phyloP scores from a whole-genome alignment of 2,329 filamentous ascomycete species.

The Cordyceps tenuipes region DNA sequence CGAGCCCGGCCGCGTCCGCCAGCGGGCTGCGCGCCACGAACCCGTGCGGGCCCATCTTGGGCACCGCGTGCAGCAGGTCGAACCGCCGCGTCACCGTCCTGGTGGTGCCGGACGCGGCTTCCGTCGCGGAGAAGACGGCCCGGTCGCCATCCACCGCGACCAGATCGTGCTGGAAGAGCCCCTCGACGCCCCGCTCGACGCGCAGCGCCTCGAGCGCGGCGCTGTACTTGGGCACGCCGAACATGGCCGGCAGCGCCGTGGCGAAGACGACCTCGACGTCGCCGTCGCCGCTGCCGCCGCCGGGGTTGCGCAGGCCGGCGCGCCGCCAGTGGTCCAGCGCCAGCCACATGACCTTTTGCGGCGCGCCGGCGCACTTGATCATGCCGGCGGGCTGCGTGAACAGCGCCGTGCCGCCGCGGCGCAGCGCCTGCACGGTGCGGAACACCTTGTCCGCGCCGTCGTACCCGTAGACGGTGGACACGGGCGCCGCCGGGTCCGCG shows the following conservation, averaged over 20 bases:
- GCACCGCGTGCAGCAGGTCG: constrained; percentile 48
- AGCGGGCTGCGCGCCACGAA: constrained; percentile 46
- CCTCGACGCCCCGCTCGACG: constrained; percentile 46
- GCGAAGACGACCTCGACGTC: constrained; percentile 46
- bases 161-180: constrained; percentile 50
- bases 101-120: constrained; percentile 24
- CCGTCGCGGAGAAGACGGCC: constrained; percentile 33
- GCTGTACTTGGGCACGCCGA: constrained; percentile 53
- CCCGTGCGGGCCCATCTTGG: constrained; percentile 50
- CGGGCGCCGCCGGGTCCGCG: constrained; percentile 34
- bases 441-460: constrained; percentile 47
- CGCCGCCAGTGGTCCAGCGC: constrained; percentile 51
- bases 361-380: constrained; percentile 54
- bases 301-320: constrained; percentile 39
- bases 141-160: constrained; percentile 43
- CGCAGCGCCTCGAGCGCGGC: constrained; percentile 45
- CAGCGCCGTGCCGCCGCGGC: constrained; percentile 41
- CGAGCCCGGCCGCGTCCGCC: constrained; percentile 47
- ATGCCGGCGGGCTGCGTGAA: constrained; percentile 52
- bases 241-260: constrained; percentile 48
- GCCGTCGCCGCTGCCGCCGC: constrained; percentile 26
- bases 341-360: constrained; percentile 56
- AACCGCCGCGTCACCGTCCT: constrained; percentile 35
- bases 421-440: constrained; percentile 36
- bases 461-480: constrained; percentile 52